Percentiles rank a stretch among this genome's conserved stretches.
Conservation (phyloP, 495 filamentous ascomycete genomes). For the Daldinia concentrica region DNA sequence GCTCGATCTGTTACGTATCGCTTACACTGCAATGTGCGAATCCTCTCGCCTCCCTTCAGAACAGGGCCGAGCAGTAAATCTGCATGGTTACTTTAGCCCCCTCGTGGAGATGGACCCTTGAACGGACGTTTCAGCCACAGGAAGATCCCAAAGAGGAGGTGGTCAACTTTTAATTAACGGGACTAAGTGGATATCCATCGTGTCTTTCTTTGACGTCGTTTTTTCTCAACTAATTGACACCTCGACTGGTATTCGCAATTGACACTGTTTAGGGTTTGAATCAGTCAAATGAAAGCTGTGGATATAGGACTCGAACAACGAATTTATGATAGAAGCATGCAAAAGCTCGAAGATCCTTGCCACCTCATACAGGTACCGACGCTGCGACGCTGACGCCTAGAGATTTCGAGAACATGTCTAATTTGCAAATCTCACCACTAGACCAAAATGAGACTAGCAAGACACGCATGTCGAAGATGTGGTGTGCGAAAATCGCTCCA, state of each 20-base stretch:
- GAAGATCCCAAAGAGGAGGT: conserved; percentile 25
- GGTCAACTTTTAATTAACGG: conserved; percentile 34
- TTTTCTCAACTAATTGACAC: neutral
- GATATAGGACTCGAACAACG: neutral
- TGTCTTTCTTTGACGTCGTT: conserved; percentile 15
- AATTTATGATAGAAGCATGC: conserved; percentile 9
- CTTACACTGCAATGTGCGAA: conserved; percentile 36
- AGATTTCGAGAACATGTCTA: conserved; percentile 30
- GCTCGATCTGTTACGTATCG: conserved; percentile 38
- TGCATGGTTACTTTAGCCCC: conserved; percentile 28
- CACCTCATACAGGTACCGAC: conserved; percentile 22
- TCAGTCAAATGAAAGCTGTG: neutral
- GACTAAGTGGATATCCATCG: conserved; percentile 25
- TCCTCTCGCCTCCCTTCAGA: conserved; percentile 37
- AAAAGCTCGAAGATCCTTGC: conserved; percentile 8
- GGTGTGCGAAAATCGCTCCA: conserved; percentile 19
- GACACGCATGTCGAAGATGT: conserved; percentile 18
- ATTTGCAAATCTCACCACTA: conserved; percentile 31
- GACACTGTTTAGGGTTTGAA: neutral
- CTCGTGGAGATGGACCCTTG: conserved; percentile 39
- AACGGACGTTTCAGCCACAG: conserved; percentile 40
- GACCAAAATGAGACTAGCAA: conserved; percentile 15
- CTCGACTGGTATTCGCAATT: conserved; percentile 2
- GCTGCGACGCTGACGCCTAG: conserved; percentile 3
- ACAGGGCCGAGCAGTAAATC: conserved; percentile 38